Percentiles rank a stretch among this genome's conserved stretches.
Evolutionary conservation across 2,329 filamentous ascomycete species (phyloP).

Genomic region (Diaporthe citriasiana): DNA sequence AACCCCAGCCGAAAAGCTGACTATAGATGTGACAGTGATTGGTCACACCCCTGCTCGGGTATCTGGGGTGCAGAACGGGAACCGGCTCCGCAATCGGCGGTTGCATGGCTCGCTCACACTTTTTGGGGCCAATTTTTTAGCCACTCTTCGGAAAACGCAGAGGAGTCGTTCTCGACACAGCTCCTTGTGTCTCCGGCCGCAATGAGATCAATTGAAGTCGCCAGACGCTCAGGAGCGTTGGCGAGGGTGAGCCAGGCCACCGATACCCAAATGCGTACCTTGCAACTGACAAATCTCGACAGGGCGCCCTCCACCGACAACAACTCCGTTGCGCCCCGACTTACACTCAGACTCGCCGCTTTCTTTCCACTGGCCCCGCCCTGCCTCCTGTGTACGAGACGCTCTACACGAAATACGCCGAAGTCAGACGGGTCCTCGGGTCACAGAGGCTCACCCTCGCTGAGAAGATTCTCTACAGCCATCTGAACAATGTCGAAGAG

Average conservation of each 20-base stretch:
- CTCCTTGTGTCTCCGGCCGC: conserved; percentile 37
- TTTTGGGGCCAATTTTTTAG: conserved; percentile 37
- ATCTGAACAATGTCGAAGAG: conserved; percentile 90
- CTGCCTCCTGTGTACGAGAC: conserved; percentile 83
- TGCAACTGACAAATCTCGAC: conserved; percentile 28
- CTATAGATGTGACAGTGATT: conserved; percentile 36
- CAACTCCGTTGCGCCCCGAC: conserved; percentile 51
- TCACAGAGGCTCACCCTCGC: conserved; percentile 82
- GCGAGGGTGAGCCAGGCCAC: conserved; percentile 56
- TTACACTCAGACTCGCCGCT: conserved; percentile 41
- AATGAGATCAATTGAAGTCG: conserved; percentile 67
- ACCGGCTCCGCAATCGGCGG: conserved; percentile 42
- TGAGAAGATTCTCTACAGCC: conserved; percentile 98
- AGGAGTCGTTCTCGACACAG: conserved; percentile 37
- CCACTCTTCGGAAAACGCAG: background rate
- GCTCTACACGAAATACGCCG: conserved; percentile 81
- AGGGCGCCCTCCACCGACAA: conserved; percentile 55
- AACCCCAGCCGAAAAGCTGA: background rate
- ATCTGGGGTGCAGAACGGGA: conserved; percentile 9
- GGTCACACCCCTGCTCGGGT: conserved; percentile 33
- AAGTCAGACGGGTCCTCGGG: conserved; percentile 82
- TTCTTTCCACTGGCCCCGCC: conserved; percentile 57
- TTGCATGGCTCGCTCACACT: conserved; percentile 30
- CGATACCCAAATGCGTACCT: background rate
- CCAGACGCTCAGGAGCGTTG: conserved; percentile 62